A percentile compares a stretch with the other conserved stretches of the same genome.
Conservation (phyloP, 495 filamentous ascomycete species). For the Trichoderma virens region DNA sequence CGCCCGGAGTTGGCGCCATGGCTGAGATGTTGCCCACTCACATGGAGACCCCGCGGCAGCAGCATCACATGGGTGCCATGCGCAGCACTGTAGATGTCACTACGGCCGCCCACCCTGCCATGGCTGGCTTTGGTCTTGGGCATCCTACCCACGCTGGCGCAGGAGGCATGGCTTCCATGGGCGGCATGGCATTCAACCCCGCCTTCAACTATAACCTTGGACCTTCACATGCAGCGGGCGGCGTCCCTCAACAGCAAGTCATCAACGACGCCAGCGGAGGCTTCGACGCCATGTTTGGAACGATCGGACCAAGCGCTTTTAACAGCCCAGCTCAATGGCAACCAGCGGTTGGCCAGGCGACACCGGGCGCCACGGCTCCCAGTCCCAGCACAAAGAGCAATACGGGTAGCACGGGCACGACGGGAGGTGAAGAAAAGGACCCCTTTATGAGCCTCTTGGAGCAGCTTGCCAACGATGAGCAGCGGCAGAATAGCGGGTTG, state of each 20-base stretch:
- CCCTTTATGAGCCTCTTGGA: conserved; percentile 73
- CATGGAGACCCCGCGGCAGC: not conserved
- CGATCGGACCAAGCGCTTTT: conserved; percentile 36
- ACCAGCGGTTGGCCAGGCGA: conserved; percentile 23
- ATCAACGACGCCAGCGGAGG: conserved; percentile 17
- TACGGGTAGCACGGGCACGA: conserved; percentile 29
- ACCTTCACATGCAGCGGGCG: conserved; percentile 11
- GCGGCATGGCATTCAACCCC: conserved; percentile 14
- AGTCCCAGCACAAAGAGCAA: conserved; percentile 34
- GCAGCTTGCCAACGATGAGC: conserved; percentile 72
- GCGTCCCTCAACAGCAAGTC: conserved; percentile 18
- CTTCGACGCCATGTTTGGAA: conserved; percentile 54
- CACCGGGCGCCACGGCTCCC: conserved; percentile 18
- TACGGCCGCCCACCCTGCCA: conserved; percentile 11
- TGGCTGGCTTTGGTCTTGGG: conserved; percentile 18
- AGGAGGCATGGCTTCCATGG: not conserved
- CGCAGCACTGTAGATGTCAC: conserved; percentile 20
- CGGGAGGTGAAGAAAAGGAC: conserved; percentile 53
- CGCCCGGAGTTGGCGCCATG: conserved; percentile 23
- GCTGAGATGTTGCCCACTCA: conserved; percentile 10
- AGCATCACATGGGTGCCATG: conserved; percentile 14
- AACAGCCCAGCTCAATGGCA: conserved; percentile 39
- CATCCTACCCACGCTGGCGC: not conserved
- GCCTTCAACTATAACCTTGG: conserved; percentile 25
- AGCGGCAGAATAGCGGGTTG: conserved; percentile 36